These are phyloP conservation scores for Yarrowia alimentaria DNA, from an alignment of 805 yeast genomes.

Conservation along the genomic window DNA sequence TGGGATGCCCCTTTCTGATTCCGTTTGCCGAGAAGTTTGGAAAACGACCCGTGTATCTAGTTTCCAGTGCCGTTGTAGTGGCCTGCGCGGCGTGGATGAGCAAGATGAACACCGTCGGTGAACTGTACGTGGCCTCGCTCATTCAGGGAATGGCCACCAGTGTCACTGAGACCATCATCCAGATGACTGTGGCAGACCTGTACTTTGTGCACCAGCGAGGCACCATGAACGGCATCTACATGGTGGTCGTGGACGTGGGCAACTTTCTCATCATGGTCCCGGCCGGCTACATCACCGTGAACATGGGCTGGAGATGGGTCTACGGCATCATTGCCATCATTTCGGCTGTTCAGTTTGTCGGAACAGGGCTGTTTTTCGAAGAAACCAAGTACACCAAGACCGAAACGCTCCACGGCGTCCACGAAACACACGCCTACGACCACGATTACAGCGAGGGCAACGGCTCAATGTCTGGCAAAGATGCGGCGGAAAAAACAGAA, in stretches of 20 bases:
- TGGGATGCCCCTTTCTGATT: constrained; percentile 29
- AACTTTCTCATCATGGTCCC: constrained; percentile 33
- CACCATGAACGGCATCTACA: constrained; percentile 32
- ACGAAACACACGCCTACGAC: no score
- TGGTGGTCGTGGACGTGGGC: constrained; percentile 34
- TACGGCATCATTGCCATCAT: constrained; percentile 33
- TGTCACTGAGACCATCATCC: constrained; percentile 31
- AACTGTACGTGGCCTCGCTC: constrained; percentile 20
- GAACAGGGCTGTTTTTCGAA: constrained; percentile 30
- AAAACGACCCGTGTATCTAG: constrained; percentile 29
- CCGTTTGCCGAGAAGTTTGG: constrained; percentile 30
- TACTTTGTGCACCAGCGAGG: constrained; percentile 35
- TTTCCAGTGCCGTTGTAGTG: constrained; percentile 9
- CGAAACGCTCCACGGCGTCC: neutral
- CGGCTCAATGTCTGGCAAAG: no score
- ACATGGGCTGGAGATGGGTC: constrained; percentile 35
- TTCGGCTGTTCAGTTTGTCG: constrained; percentile 27
- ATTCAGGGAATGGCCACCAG: constrained; percentile 21
- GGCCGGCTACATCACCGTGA: constrained; percentile 33
- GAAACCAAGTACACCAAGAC: constrained; percentile 30
- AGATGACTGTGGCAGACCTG: constrained; percentile 33
- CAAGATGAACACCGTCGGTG: constrained; percentile 27
- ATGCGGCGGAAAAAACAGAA: no score
- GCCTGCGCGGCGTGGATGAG: constrained; percentile 27
- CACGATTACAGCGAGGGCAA: no score